Percentiles rank a stretch among this genome's conserved stretches.
Conservation (phyloP, 2,329 filamentous ascomycete genomes). For the Triangularia setosa region DNA sequence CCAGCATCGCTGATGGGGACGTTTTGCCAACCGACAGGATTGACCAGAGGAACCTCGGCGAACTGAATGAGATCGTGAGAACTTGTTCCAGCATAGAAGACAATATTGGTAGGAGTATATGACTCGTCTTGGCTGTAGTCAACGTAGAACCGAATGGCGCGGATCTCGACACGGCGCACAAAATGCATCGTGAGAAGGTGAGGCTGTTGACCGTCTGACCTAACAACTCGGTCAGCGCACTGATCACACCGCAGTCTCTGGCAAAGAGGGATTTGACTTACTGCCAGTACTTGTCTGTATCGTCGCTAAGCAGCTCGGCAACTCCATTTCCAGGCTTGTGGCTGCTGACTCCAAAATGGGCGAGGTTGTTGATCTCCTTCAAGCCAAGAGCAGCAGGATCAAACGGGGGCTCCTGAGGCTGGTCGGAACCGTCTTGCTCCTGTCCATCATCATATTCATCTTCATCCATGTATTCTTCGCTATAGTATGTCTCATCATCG, state of each 20-base stretch:
- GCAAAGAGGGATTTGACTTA: constrained; percentile 36
- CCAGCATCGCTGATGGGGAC: constrained; percentile 59
- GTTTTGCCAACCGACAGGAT: constrained; percentile 86
- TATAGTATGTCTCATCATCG: neutral
- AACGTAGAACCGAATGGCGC: constrained; percentile 75
- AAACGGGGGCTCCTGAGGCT: constrained; percentile 33
- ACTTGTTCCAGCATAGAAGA: constrained; percentile 83
- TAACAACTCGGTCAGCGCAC: constrained; percentile 29
- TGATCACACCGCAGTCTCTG: neutral
- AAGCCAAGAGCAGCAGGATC: constrained; percentile 55
- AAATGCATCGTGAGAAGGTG: constrained; percentile 79
- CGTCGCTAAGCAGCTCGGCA: constrained; percentile 69
- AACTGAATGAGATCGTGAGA: constrained; percentile 91
- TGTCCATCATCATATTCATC: constrained; percentile 15
- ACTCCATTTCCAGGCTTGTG: constrained; percentile 78
- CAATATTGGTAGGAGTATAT: constrained; percentile 91
- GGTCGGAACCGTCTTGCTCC: constrained; percentile 21
- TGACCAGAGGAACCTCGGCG: constrained; percentile 70
- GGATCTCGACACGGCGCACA: constrained; percentile 75
- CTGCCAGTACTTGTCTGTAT: constrained; percentile 76
- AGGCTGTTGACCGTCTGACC: constrained; percentile 79
- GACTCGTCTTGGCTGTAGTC: constrained; percentile 93
- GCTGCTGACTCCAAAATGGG: constrained; percentile 77
- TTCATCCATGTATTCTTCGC: constrained; percentile 23
- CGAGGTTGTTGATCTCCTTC: constrained; percentile 81